A percentile compares a stretch with the other conserved stretches of the same genome.
Evolutionary conservation across 257 asterid genomes (phyloP).

Genomic region (Nicotiana otophora): DNA sequence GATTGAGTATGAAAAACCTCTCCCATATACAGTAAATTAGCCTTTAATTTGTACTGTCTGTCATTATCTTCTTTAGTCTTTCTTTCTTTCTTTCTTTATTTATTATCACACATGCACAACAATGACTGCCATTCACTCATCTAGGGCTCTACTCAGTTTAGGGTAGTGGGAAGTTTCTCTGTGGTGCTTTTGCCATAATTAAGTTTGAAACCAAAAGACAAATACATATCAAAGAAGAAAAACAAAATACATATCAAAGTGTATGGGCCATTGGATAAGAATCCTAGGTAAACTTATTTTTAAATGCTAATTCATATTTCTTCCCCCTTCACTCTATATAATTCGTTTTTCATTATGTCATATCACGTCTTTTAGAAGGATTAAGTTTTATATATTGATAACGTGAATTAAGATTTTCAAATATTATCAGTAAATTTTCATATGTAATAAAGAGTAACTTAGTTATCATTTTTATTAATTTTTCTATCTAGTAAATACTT

Average conservation of each 20-base stretch:
- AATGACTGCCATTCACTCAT: slow-evolving; percentile 21
- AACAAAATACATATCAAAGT: background rate
- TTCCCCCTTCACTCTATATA: background rate
- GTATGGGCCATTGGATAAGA: slow-evolving; percentile 18
- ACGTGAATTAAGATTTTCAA: background rate
- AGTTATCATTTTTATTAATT: background rate
- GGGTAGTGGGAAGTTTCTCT: slow-evolving; percentile 45
- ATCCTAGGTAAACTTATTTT: slow-evolving; percentile 30
- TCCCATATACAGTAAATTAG: slow-evolving; percentile 10
- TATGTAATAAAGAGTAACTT: too few species aligned
- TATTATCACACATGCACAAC: too few species aligned
- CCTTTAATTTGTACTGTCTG: background rate
- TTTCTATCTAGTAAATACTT: background rate
- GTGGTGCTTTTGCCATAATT: slow-evolving; percentile 10
- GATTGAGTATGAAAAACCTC: slow-evolving; percentile 21
- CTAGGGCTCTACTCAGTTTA: slow-evolving; percentile 10
- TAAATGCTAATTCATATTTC: background rate
- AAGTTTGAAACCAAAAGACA: slow-evolving; percentile 18
- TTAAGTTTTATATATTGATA: background rate
- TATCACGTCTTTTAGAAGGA: background rate
- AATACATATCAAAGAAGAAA: background rate
- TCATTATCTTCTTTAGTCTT: slow-evolving; percentile 23
- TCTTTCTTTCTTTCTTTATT: slow-evolving; percentile 4
- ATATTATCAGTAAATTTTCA: background rate
- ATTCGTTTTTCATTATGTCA: background rate